Base-by-base conservation (phyloP, 2,329 filamentous ascomycete genomes). In the Microcyclospora tardicrescens region DNA sequence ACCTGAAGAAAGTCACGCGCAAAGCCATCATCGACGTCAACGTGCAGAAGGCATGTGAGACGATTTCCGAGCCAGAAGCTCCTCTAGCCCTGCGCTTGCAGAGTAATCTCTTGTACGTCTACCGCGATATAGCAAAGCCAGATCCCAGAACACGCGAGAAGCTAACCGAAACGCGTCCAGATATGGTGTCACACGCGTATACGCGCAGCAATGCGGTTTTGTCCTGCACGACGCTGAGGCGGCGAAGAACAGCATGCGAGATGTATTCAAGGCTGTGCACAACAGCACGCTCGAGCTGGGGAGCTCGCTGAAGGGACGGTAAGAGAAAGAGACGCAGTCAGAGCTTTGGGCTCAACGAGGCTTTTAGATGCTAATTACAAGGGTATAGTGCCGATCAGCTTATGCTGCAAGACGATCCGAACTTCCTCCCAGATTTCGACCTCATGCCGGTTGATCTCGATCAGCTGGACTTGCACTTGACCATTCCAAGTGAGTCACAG, bases 41-140 rank as follows among this genome's bases (percentile, higher is more conserved):
- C 53, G 79, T 98, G 16, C 71, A 77, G 28, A 86, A 82, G 55
- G 87, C 91, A 41, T 95, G 89, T 60, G 72, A 80, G 46, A 91
- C 81, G n/a, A 94, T 98, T 56, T 14, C 16, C 12, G 38, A 39
- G n/a, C 86, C 83, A 51, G 83, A 80, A 5, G 84, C 83, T 2
- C 91, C 91, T 2, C 80, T 98, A 63, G 89, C 91, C 4, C 63
- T 98, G 47, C 79, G 91, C 28, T 72, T 98, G 15, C 89, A 96
- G 56, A 82, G 86, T 12, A 95, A 80, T 50, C 69, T 98, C 13
- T 75, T 98, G 75, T 81, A 56, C 56, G 69, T 53, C 28, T 32
- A 6, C 4, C 10, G 10, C 14, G 4, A 32, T 5, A 4, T 10
- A n/a, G 4, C 30, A n/a, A 4, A 10, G 10, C 10, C 19, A 24